Base-by-base conservation (phyloP, 2,329 filamentous ascomycete species). In the Rhytidhysteron rufulum region DNA sequence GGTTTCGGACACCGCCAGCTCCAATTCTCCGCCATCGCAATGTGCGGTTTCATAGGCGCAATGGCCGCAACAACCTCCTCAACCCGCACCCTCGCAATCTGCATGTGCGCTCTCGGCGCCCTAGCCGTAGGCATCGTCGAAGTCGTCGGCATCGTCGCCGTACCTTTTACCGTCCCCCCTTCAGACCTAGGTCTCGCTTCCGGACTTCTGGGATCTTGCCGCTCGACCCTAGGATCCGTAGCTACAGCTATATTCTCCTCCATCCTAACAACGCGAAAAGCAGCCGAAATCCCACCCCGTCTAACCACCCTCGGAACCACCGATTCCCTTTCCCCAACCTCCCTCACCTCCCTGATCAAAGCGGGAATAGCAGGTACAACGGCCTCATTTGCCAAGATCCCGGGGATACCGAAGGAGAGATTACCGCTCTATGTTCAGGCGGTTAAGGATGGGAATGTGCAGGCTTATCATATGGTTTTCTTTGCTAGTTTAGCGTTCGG, bases 101-200 rank as follows among this genome's bases (percentile, higher is more conserved):
- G 50, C 1, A 31, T 56, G 9, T 45, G 51, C n/a, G 38, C 47
- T 11, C 34, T 53, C 2, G 48, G 40, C 16, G 46, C 44, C 19
- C 49, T 57, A 20, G 47, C 48, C 16, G 48, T 53, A 11, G 54
- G 52, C 20, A 55, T 47, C 41, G 34, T 52, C 21, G 51, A 55
- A 31, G 51, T 50, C 33, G 49, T 55, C 25, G 43, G 44, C 9
- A 59, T 71, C 36, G 65, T 69, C 1, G 67, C 66, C 6, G 68
- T 74, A 19, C 68, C 69, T 2, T 61, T 72, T 8, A 63, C 75
- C 31, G 71, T 65, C 53, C 70, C 70, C 41, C 58, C 71, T 4
- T 65, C 71, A 45, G 71, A 74, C 44, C 72, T 73, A 32, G 70
- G 71, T 13, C 61, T 73, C 13, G 68, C 68, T 9, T 66, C 64